Conservation (phyloP, 208 protist genomes). For the Trypanosoma scelopori region DNA sequence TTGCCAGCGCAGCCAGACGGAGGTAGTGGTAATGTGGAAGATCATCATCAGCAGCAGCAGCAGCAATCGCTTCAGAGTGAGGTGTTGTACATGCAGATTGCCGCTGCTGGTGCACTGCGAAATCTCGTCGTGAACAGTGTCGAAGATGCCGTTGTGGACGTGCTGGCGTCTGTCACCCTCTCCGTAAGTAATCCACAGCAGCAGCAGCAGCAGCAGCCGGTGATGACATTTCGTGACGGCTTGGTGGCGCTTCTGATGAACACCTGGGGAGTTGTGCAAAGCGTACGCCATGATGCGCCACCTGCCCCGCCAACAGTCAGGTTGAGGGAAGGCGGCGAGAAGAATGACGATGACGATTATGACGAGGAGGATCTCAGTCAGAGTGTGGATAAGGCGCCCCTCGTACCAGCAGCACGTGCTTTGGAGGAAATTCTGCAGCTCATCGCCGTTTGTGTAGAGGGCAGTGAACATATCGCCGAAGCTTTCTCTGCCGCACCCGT, state of each 20-base stretch:
- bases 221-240: slow-evolving; percentile 28
- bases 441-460: slow-evolving; percentile 46
- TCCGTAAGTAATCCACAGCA: slow-evolving; percentile 1
- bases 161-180: slow-evolving; percentile 23
- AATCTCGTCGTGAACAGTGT: slow-evolving; percentile 63
- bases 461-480: slow-evolving; percentile 41
- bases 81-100: slow-evolving; percentile 49
- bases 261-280: slow-evolving; percentile 37
- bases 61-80: slow-evolving; percentile 25
- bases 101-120: slow-evolving; percentile 58
- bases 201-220: slow-evolving; percentile 10
- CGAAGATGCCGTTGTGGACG: slow-evolving; percentile 58
- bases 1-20: background rate
- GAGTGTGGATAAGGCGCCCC: slow-evolving; percentile 18
- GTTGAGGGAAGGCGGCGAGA: background rate
- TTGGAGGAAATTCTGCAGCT: slow-evolving; percentile 65
- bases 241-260: slow-evolving; percentile 32
- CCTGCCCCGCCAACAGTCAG: slow-evolving; percentile 21
- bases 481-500: slow-evolving; percentile 32
- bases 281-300: slow-evolving; percentile 27
- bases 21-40: background rate
- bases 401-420: slow-evolving; percentile 33
- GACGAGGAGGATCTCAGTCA: background rate
- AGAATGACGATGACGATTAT: slow-evolving; percentile 2
- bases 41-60: background rate